Percentiles rank a stretch among this genome's conserved stretches.
Evolutionary conservation across 2,329 filamentous ascomycete genomes (phyloP).

Genomic region (Claviceps paspali): DNA sequence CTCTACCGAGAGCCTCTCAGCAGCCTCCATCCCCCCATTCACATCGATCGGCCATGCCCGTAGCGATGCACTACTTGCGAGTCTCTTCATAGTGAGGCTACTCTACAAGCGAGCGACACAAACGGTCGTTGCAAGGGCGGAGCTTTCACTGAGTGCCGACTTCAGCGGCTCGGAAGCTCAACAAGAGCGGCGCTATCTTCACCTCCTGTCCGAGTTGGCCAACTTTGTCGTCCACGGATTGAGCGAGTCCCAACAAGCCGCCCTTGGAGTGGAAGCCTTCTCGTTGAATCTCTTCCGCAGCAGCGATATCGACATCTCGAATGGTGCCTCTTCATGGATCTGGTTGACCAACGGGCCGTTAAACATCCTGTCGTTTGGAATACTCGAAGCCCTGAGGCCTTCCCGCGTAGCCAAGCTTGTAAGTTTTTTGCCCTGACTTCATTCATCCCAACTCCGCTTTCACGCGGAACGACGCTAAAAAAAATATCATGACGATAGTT

Average conservation of each 20-base stretch:
- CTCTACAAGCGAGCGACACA: slow-evolving; percentile 28
- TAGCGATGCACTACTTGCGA: slow-evolving; percentile 23
- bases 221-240: slow-evolving; percentile 22
- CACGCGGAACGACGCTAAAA: too few species aligned
- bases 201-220: slow-evolving; percentile 20
- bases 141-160: slow-evolving; percentile 18
- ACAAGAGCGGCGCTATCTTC: slow-evolving; percentile 20
- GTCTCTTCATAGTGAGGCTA: slow-evolving; percentile 21
- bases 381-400: slow-evolving; percentile 22
- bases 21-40: slow-evolving; percentile 4
- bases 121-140: slow-evolving; percentile 7
- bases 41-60: slow-evolving; percentile 15
- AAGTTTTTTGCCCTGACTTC: slow-evolving; percentile 7
- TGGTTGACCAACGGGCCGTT: slow-evolving; percentile 18
- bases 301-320: slow-evolving; percentile 7
- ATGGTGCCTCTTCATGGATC: slow-evolving; percentile 11
- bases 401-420: slow-evolving; percentile 20
- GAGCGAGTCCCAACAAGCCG: slow-evolving; percentile 20
- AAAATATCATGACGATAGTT: slow-evolving; percentile 17
- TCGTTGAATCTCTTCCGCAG: slow-evolving; percentile 23
- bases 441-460: not conserved
- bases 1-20: not conserved
- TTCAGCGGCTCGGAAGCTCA: slow-evolving; percentile 14
- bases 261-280: slow-evolving; percentile 17
- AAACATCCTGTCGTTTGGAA: slow-evolving; percentile 22